These are phyloP conservation scores for Wickerhamiella occidentalis DNA, from an alignment of 805 yeast species.

Conservation along the genomic window DNA sequence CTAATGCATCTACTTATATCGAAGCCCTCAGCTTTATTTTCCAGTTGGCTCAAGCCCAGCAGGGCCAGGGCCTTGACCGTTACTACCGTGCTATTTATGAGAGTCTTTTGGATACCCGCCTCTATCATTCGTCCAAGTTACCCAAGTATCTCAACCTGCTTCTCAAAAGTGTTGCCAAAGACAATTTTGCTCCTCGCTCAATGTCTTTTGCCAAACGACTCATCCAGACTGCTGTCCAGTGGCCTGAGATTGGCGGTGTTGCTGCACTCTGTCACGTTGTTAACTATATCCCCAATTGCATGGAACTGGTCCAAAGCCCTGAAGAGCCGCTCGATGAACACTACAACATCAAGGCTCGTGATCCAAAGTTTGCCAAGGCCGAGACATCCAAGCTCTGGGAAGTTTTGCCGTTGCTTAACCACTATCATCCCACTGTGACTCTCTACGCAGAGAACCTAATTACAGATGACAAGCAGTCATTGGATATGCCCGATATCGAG, in stretches of 20 bases:
- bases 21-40: constrained; percentile 81
- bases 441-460: constrained; percentile 61
- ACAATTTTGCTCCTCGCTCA: constrained; percentile 47
- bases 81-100: constrained; percentile 84
- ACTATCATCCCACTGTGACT: constrained; percentile 86
- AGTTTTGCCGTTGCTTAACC: constrained; percentile 53
- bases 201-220: constrained; percentile 86
- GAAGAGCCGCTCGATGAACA: constrained; percentile 8
- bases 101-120: constrained; percentile 71
- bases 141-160: constrained; percentile 80
- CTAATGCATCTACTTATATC: constrained; percentile 85
- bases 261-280: constrained; percentile 21
- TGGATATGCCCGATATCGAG: constrained; percentile 78
- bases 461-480: constrained; percentile 30
- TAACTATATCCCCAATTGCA: constrained; percentile 53
- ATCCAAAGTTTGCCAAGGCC: constrained; percentile 87
- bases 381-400: constrained; percentile 80
- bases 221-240: constrained; percentile 68
- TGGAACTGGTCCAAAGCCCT: constrained; percentile 47
- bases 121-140: constrained; percentile 80
- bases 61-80: constrained; percentile 33
- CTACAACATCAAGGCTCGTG: constrained; percentile 83
- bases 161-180: constrained; percentile 62
- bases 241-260: constrained; percentile 74
- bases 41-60: constrained; percentile 57